Base-by-base conservation (phyloP, 495 filamentous ascomycete species). In the Penicillium alfredii region DNA sequence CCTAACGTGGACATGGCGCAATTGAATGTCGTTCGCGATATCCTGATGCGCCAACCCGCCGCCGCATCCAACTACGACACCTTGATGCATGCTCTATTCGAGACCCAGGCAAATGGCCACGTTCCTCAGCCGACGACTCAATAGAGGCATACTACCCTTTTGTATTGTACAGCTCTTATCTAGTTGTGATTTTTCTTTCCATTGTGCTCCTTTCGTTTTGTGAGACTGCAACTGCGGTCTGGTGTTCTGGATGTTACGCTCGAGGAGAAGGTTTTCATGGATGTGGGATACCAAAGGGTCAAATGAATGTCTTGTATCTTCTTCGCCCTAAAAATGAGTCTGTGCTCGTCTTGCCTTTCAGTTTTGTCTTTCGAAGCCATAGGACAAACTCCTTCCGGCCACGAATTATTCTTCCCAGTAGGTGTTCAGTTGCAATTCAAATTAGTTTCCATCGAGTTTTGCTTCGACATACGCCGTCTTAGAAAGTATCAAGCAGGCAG, bases 21-120 rank as follows among this genome's bases (percentile, higher is more conserved):
- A 51, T 77, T 86, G 64, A 66, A 69, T 17, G 66, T 85, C 8
- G 72, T 88, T 37, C 68, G 69, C 23, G 67, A 71, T 31, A 77
- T 82, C 14, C 63, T 81, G 7, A 60, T 63, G 30, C 63, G 64
- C 1, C 73, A 81, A 28, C 73, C 72, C 1, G 55, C 60, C 2
- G 60, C 66, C 8, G 64, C 61, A 3, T 38, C 48, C 12, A 53
- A 64, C 37, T 68, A 68, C 31, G 44, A 56, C 5, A 23, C 53
- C 14, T 45, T 71, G 30, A 64, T 58, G 59, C 46, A 56, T 13
- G 63, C 64, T 28, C 38, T 71, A 13, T 44, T 58, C 17, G 46
- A 63, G 42, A 63, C 53, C n/a, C 55, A 63, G 33, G 50, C 53
- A 25, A 63, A 64, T 30, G 54, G 62, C 28, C 53, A 63, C 26